Evolutionary conservation across 768 basidiomycete genomes (phyloP).

Genomic region (Pisolithus orientalis): DNA sequence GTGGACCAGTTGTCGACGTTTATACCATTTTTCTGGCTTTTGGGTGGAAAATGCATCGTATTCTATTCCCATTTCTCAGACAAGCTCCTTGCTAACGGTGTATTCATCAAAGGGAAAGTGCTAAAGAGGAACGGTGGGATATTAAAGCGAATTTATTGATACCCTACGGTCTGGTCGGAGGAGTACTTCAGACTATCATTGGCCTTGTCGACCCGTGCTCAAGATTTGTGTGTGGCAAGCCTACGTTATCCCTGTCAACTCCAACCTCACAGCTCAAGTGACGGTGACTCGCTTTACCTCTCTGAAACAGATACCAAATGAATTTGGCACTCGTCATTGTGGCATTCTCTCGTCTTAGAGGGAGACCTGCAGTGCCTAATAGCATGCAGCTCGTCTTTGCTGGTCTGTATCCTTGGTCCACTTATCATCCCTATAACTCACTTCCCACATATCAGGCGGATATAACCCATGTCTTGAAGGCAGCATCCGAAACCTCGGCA

Average conservation of each 20-base stretch:
- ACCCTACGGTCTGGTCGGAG: slow-evolving; percentile 87
- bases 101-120: slow-evolving; percentile 46
- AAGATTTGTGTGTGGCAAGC: slow-evolving; percentile 56
- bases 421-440: slow-evolving; percentile 1
- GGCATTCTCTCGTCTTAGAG: slow-evolving; percentile 59
- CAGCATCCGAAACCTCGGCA: slow-evolving; percentile 66
- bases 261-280: slow-evolving; percentile 79
- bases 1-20: slow-evolving; percentile 95
- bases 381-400: slow-evolving; percentile 70
- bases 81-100: slow-evolving; percentile 77
- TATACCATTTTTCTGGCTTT: slow-evolving; percentile 68
- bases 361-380: slow-evolving; percentile 18
- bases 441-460: slow-evolving; percentile 52
- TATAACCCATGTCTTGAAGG: slow-evolving; percentile 86
- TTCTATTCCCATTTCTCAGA: slow-evolving; percentile 99
- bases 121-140: slow-evolving; percentile 38
- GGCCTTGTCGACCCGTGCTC: not conserved
- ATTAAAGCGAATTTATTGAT: slow-evolving; percentile 73
- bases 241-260: slow-evolving; percentile 88
- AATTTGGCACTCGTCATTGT: slow-evolving; percentile 76
- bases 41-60: slow-evolving; percentile 76
- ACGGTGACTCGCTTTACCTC: slow-evolving; percentile 72
- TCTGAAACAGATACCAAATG: slow-evolving; percentile 56
- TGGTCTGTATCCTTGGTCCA: slow-evolving; percentile 37
- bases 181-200: slow-evolving; percentile 39